phyloP scores from a whole-genome alignment of 2,329 filamentous ascomycete genomes.

The Verruconis gallopava region DNA sequence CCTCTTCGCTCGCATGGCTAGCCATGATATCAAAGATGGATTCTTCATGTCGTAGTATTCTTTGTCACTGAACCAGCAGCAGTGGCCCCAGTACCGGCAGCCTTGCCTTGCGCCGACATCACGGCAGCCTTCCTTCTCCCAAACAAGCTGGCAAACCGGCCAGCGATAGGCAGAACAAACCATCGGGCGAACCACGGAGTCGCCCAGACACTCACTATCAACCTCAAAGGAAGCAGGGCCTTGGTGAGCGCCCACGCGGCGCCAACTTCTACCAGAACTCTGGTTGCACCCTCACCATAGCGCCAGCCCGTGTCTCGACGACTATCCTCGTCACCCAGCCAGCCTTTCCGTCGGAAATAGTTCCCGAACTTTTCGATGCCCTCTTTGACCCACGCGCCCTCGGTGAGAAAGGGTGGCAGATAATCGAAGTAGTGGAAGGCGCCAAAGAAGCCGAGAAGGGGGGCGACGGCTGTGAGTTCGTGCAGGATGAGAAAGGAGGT shows the following conservation, averaged over 20 bases:
- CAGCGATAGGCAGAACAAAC: conserved; percentile 36
- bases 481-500: conserved; percentile 81
- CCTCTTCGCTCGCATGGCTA: not conserved
- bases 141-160: not conserved
- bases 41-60: not conserved
- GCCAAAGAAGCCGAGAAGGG: conserved; percentile 60
- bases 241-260: conserved; percentile 89
- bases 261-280: conserved; percentile 55
- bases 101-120: not conserved
- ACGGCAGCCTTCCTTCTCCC: conserved; percentile 2
- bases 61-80: not conserved
- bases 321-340: conserved; percentile 51
- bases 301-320: conserved; percentile 21
- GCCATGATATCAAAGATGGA: no score
- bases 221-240: conserved; percentile 61
- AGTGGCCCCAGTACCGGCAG: not conserved
- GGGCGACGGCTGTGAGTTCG: conserved; percentile 77
- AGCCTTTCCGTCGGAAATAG: conserved; percentile 68
- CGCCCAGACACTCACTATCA: conserved; percentile 69
- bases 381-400: conserved; percentile 41
- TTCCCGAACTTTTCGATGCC: conserved; percentile 62
- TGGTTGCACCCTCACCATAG: conserved; percentile 34
- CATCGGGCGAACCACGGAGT: conserved; percentile 83
- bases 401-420: conserved; percentile 47
- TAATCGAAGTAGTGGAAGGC: conserved; percentile 70